Evolutionary conservation across 2,329 filamentous ascomycete species (phyloP).

Genomic region (Phaeophleospora eucalypticola): DNA sequence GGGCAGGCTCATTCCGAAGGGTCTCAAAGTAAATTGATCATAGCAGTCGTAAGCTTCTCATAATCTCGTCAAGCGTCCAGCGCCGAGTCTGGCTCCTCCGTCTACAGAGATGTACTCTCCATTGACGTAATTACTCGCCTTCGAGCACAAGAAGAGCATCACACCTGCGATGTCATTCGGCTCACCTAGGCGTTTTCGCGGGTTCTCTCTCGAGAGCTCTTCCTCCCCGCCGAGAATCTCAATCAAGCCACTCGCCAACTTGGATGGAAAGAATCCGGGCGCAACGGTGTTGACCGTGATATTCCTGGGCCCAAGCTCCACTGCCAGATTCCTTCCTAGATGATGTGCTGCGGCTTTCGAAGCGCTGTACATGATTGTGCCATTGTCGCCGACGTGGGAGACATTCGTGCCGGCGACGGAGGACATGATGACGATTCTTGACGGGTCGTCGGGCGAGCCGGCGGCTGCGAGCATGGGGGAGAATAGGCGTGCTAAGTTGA

Average conservation of each 20-base stretch:
- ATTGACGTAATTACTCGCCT: slow-evolving; percentile 66
- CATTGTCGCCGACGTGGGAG: slow-evolving; percentile 65
- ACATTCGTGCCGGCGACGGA: slow-evolving; percentile 74
- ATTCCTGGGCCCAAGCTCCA: slow-evolving; percentile 73
- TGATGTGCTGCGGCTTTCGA: slow-evolving; percentile 85
- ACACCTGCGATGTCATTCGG: slow-evolving; percentile 74
- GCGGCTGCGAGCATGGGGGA: slow-evolving; percentile 65
- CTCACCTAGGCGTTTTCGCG: slow-evolving; percentile 61
- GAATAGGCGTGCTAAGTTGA: slow-evolving; percentile 52
- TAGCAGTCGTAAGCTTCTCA: slow-evolving; percentile 5
- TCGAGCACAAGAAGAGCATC: slow-evolving; percentile 66
- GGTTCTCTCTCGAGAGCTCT: slow-evolving; percentile 57
- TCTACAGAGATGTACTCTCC: slow-evolving; percentile 66
- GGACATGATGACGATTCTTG: slow-evolving; percentile 76
- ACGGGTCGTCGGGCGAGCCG: slow-evolving; percentile 61
- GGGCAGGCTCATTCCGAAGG: slow-evolving; percentile 39
- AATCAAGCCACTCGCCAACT: slow-evolving; percentile 70
- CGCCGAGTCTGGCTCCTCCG: slow-evolving; percentile 48
- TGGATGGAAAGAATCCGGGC: slow-evolving; percentile 63
- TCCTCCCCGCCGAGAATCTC: slow-evolving; percentile 64
- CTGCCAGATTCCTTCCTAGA: slow-evolving; percentile 72
- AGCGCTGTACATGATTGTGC: slow-evolving; percentile 76
- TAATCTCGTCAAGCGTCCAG: slow-evolving; percentile 24
- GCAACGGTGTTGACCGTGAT: slow-evolving; percentile 71
- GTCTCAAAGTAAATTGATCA: slow-evolving; percentile 7